Conservation (phyloP, 2,329 filamentous ascomycete genomes). For the Endothia cerciana region DNA sequence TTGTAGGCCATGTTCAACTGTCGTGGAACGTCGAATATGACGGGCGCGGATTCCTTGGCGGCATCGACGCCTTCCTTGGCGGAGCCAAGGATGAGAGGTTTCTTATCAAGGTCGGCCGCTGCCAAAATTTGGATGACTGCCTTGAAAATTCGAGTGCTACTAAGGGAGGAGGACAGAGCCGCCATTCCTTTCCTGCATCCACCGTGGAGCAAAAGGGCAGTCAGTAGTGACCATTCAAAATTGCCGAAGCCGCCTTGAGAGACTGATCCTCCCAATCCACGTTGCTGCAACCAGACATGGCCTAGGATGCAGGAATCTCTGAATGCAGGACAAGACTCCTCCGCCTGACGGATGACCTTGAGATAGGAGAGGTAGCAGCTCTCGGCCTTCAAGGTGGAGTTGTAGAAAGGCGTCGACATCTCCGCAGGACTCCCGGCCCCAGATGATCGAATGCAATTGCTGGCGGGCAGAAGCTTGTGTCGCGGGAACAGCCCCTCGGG, state of each 20-base stretch:
- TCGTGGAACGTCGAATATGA: constrained; percentile 76
- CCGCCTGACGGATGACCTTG: constrained; percentile 71
- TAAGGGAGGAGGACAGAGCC: constrained; percentile 78
- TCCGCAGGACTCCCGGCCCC: constrained; percentile 42
- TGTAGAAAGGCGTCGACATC: constrained; percentile 81
- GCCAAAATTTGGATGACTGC: constrained; percentile 87
- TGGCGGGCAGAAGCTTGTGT: constrained; percentile 70
- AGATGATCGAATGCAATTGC: constrained; percentile 68
- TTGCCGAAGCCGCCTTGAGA: constrained; percentile 84
- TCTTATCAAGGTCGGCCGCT: constrained; percentile 70
- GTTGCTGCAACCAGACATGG: constrained; percentile 85
- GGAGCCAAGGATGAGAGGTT: constrained; percentile 59
- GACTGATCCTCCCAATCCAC: constrained; percentile 75
- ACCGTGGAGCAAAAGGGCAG: constrained; percentile 79
- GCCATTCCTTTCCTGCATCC: constrained; percentile 73
- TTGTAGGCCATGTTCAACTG: constrained; percentile 86
- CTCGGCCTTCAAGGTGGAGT: constrained; percentile 81
- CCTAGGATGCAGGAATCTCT: constrained; percentile 85
- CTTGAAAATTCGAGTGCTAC: constrained; percentile 93
- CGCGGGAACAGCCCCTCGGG: constrained; percentile 70
- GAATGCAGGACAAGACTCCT: constrained; percentile 73
- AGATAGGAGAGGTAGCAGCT: constrained; percentile 74
- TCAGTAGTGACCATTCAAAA: constrained; percentile 85
- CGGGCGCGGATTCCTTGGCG: constrained; percentile 57
- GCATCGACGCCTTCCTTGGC: constrained; percentile 48